phyloP scores from a whole-genome alignment of 2,329 filamentous ascomycete genomes.

The Phyllosticta citriasiana region DNA sequence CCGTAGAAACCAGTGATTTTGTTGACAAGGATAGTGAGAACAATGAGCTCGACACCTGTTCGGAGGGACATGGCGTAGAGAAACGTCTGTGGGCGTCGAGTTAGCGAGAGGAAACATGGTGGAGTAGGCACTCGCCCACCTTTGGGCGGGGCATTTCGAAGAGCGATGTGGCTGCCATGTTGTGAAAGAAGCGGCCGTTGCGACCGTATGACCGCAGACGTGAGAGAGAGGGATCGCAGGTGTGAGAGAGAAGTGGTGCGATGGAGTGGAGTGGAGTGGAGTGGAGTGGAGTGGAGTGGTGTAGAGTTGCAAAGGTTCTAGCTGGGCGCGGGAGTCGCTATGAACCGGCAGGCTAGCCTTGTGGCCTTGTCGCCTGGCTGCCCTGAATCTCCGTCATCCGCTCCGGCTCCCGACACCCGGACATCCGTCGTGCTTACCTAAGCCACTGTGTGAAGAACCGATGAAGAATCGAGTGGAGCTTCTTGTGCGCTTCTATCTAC shows the following conservation, averaged over 20 bases:
- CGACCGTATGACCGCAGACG: not conserved
- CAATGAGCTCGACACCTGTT: slow-evolving; percentile 77
- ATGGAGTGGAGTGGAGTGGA: not conserved
- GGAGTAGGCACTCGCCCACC: slow-evolving; percentile 24
- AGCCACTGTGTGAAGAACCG: not conserved
- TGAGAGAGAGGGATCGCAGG: not conserved
- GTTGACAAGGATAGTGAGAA: slow-evolving; percentile 76
- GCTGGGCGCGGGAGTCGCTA: slow-evolving; percentile 1
- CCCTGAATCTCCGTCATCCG: not conserved
- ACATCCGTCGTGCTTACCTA: too few relatives aligned
- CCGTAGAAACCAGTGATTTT: slow-evolving; percentile 88
- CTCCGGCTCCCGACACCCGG: not conserved
- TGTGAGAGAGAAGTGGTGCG: not conserved
- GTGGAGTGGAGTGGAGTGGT: not conserved
- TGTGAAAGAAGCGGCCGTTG: not conserved
- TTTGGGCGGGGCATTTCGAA: slow-evolving; percentile 29
- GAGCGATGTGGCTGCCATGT: slow-evolving; percentile 13
- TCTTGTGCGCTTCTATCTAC: not conserved
- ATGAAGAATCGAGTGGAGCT: not conserved
- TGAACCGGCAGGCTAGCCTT: not conserved
- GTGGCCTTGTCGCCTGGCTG: not conserved
- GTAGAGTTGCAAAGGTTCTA: not conserved
- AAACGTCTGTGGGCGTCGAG: slow-evolving; percentile 52
- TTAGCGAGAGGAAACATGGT: slow-evolving; percentile 10
- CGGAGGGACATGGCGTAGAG: slow-evolving; percentile 78